Conservation (phyloP, 2,329 filamentous ascomycete genomes). For the Paraconiothyrium brasiliense region DNA sequence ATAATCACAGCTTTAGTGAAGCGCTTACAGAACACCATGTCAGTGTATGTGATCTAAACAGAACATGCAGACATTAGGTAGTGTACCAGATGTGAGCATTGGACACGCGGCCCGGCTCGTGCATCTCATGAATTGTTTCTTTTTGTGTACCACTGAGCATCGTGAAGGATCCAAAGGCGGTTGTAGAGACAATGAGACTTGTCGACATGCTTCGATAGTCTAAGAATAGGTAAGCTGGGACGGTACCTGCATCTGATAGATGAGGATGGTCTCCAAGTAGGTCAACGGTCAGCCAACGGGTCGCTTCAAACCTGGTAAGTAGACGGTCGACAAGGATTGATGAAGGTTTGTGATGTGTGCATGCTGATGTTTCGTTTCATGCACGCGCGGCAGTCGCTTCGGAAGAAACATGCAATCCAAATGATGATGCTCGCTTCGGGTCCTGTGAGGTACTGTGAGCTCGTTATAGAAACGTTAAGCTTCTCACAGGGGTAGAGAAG, state of each 20-base stretch:
- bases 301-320: slow-evolving; percentile 1
- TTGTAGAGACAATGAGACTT: slow-evolving; percentile 9
- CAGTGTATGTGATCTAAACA: not conserved
- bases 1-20: not conserved
- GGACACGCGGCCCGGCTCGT: not conserved
- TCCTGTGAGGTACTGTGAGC: slow-evolving; percentile 14
- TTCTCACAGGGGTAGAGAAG: slow-evolving; percentile 25
- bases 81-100: not conserved
- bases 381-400: slow-evolving; percentile 1
- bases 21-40: not conserved
- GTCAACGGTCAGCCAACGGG: slow-evolving; percentile 3
- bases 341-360: slow-evolving; percentile 4
- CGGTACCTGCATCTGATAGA: slow-evolving; percentile 31
- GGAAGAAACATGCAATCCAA: not conserved
- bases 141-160: slow-evolving; percentile 1
- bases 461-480: slow-evolving; percentile 36
- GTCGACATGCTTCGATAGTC: slow-evolving; percentile 16
- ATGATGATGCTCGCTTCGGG: slow-evolving; percentile 6
- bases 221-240: slow-evolving; percentile 28
- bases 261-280: slow-evolving; percentile 20
- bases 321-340: slow-evolving; percentile 3
- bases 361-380: slow-evolving; percentile 19
- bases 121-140: not conserved
- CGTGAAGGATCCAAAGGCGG: slow-evolving; percentile 14
- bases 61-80: slow-evolving; percentile 1